Evolutionary conservation across 768 basidiomycete genomes (phyloP), one percentile per base, ranked within the genome.

Genomic region (Russula earlei): DNA sequence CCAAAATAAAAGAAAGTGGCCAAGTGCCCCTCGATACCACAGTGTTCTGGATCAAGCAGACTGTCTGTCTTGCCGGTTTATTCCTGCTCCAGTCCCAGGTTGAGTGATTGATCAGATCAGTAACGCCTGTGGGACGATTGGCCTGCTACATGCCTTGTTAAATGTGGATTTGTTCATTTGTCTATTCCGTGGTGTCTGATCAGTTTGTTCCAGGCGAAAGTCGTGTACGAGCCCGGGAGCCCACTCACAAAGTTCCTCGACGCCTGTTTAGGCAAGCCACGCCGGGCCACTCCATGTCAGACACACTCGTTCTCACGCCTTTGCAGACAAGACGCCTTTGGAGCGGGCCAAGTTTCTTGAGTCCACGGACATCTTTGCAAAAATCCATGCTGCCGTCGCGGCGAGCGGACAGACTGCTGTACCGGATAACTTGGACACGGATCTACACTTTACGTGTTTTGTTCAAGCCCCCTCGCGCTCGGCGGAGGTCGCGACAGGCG

Each of bases 41-140:
- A 0, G 71, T 95, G 5, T 72, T 93, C 62, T 96, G 83, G 78
- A 90, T 95, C 72, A 91, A 91, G 68, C 93, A 96, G 68, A 95
- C 87, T 49, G 91, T 90, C 54, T 31, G 77, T 66, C 29, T 43
- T 2, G 14, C 44, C 33, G 3, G 14, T 31, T n/a, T 17, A 17
- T 20, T 10, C 12, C 12, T 47, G 27, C 27, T 31, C 37, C 19
- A 54, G 24, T 19, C 11, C 45, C 15, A 20, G 5, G 22, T 11
- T 44, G 42, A 33, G 4, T 33, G 14, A 15, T 24, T 7, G n/a
- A 2, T 20, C 42, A 69, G 68, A 70, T 71, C 49, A 57, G 62
- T 7, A 70, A 69, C 46, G 69, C 70, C 0, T 69, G 68, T 27
- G 66, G 66, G 6, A 67, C 67, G 12, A 67, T 68, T 15, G 66